Conservation (phyloP, 2,329 filamentous ascomycete genomes). For the Colletotrichum graminicola region DNA sequence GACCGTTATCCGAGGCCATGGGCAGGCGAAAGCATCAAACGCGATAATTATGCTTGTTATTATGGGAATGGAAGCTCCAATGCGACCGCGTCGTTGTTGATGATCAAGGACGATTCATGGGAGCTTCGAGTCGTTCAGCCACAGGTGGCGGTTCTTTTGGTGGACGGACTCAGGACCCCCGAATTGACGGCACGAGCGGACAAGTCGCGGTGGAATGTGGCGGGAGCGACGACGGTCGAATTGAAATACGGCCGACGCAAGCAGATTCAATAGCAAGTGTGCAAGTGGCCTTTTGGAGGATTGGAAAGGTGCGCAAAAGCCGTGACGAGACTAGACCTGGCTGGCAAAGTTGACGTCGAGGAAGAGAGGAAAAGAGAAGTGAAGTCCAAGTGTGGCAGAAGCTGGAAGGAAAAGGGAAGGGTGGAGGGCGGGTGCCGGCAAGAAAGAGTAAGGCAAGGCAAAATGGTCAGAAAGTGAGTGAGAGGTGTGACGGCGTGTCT, state of each 20-base stretch:
- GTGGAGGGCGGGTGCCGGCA: slow-evolving; percentile 39
- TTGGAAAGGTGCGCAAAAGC: slow-evolving; percentile 19
- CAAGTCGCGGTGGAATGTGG: slow-evolving; percentile 40
- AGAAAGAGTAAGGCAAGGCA: slow-evolving; percentile 23
- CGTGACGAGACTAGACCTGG: slow-evolving; percentile 4
- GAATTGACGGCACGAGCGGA: slow-evolving; percentile 41
- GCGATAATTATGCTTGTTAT: slow-evolving; percentile 10
- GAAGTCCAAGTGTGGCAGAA: slow-evolving; percentile 41
- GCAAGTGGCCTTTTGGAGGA: neutral
- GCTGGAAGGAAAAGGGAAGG: slow-evolving; percentile 41
- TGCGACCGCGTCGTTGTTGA: slow-evolving; percentile 37
- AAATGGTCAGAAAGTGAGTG: slow-evolving; percentile 32
- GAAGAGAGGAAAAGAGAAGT: slow-evolving; percentile 31
- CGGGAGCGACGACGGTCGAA: slow-evolving; percentile 26
- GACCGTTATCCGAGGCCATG: slow-evolving; percentile 68
- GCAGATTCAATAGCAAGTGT: neutral
- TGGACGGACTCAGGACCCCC: slow-evolving; percentile 36
- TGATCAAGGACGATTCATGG: slow-evolving; percentile 36
- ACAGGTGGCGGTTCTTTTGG: slow-evolving; percentile 40
- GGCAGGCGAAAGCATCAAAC: slow-evolving; percentile 38
- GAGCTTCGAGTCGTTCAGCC: slow-evolving; percentile 41
- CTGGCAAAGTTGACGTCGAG: slow-evolving; percentile 30
- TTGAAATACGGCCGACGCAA: slow-evolving; percentile 34
- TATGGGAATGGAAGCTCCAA: slow-evolving; percentile 8
- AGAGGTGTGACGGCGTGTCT: slow-evolving; percentile 29